Evolutionary conservation across 352 stramenopile species (phyloP).

Genomic region (Phytophthora quininea): DNA sequence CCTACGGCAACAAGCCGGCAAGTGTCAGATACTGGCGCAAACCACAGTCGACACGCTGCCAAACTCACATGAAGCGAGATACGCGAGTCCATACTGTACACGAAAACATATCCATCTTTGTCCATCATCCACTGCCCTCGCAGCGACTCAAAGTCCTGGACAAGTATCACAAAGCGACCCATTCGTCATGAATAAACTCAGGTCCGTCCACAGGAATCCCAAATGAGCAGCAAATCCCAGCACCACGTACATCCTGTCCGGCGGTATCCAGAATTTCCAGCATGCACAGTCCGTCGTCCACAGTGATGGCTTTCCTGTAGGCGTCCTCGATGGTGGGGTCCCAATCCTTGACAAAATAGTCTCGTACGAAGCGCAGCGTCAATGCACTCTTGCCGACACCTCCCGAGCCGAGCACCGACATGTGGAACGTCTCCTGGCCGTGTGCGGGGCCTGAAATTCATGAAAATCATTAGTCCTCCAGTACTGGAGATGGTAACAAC

Average conservation of each 20-base stretch:
- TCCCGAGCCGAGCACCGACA: conserved; percentile 88
- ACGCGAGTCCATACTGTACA: conserved; percentile 91
- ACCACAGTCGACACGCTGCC: neutral
- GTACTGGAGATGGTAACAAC: too few relatives aligned
- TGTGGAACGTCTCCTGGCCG: conserved; percentile 84
- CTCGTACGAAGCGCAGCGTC: conserved; percentile 89
- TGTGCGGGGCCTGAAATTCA: conserved; percentile 45
- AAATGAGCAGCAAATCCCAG: neutral
- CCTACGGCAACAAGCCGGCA: conserved; percentile 33
- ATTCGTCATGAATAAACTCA: neutral
- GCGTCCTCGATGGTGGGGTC: conserved; percentile 93
- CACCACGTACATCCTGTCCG: conserved; percentile 80
- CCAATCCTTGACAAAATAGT: conserved; percentile 92
- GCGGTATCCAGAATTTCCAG: conserved; percentile 92
- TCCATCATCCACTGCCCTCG: conserved; percentile 92
- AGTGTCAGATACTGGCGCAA: neutral
- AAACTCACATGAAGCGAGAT: conserved; percentile 75
- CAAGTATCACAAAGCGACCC: neutral
- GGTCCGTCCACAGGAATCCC: neutral
- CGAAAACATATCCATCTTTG: conserved; percentile 92
- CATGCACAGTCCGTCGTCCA: conserved; percentile 87
- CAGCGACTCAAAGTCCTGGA: conserved; percentile 87
- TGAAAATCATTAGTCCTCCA: conserved; percentile 1
- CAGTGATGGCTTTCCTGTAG: conserved; percentile 88
- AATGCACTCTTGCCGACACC: conserved; percentile 92